Conservation (phyloP, 495 filamentous ascomycete species). For the Penicillium daleae region DNA sequence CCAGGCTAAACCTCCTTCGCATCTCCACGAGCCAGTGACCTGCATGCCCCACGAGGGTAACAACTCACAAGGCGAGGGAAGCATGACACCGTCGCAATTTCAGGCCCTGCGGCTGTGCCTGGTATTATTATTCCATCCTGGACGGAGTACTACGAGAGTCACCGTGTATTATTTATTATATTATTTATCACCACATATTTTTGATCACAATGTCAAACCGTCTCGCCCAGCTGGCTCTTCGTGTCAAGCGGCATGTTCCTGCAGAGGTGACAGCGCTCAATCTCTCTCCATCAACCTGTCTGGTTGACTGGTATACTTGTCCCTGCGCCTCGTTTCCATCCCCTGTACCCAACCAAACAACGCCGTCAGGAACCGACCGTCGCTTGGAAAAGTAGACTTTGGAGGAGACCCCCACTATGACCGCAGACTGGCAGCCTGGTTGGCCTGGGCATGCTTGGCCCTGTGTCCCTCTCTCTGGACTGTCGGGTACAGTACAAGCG, state of each 20-base stretch:
- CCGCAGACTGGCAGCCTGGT: neutral
- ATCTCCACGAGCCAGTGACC: constrained; percentile 1
- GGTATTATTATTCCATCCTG: neutral
- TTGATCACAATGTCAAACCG: no score
- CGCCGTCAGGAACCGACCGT: neutral
- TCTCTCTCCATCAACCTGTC: neutral
- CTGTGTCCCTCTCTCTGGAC: neutral
- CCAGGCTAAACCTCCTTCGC: neutral
- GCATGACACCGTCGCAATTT: constrained; percentile 13
- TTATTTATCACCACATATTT: neutral
- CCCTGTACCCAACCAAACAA: neutral
- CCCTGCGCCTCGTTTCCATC: neutral
- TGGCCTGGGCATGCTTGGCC: constrained; percentile 4
- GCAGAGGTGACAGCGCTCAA: neutral
- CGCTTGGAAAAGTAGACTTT: constrained; percentile 1
- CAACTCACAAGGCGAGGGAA: no score
- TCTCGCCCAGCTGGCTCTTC: no score
- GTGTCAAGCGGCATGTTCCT: neutral
- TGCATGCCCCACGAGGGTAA: constrained; percentile 12
- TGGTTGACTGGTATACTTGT: neutral
- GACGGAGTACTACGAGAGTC: neutral
- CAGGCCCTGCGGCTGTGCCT: neutral
- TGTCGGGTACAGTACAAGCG: no score
- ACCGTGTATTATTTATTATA: neutral
- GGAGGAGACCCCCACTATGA: constrained; percentile 3